Evolutionary conservation across 495 filamentous ascomycete genomes (phyloP).

Genomic region (Neurospora intermedia): DNA sequence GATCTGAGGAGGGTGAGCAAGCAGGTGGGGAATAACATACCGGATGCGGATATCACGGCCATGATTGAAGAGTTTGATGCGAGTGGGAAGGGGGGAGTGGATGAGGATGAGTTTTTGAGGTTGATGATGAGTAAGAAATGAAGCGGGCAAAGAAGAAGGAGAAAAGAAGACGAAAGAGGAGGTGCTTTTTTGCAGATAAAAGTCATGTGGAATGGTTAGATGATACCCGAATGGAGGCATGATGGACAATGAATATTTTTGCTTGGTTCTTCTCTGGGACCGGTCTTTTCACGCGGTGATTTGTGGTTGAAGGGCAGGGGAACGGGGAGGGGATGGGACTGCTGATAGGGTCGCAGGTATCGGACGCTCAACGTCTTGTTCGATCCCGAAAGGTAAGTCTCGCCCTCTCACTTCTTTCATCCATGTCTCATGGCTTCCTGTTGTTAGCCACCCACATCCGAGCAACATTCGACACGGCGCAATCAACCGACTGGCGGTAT

Average conservation of each 20-base stretch:
- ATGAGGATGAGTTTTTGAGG: constrained; percentile 75
- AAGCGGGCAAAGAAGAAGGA: background rate
- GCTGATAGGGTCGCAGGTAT: background rate
- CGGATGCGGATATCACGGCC: constrained; percentile 82
- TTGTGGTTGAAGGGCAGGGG: background rate
- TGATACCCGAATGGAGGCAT: background rate
- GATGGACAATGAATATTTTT: background rate
- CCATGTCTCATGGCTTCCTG: background rate
- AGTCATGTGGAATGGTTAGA: background rate
- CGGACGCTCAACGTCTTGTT: background rate
- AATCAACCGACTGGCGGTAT: background rate
- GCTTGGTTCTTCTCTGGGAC: background rate
- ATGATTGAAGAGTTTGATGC: constrained; percentile 99
- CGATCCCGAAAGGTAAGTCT: background rate
- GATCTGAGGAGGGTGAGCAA: constrained; percentile 81
- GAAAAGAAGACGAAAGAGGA: background rate
- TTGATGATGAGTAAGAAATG: constrained; percentile 27
- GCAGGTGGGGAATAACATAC: constrained; percentile 81
- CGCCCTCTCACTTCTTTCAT: background rate
- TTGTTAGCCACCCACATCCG: background rate
- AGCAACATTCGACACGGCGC: background rate
- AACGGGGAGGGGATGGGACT: background rate
- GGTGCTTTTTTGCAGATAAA: background rate
- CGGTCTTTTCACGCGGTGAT: background rate
- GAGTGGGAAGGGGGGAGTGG: constrained; percentile 81